A percentile compares a stretch with the other conserved stretches of the same genome.
Conservation (phyloP, 2,329 filamentous ascomycete species). For the Onygenales sp. region DNA sequence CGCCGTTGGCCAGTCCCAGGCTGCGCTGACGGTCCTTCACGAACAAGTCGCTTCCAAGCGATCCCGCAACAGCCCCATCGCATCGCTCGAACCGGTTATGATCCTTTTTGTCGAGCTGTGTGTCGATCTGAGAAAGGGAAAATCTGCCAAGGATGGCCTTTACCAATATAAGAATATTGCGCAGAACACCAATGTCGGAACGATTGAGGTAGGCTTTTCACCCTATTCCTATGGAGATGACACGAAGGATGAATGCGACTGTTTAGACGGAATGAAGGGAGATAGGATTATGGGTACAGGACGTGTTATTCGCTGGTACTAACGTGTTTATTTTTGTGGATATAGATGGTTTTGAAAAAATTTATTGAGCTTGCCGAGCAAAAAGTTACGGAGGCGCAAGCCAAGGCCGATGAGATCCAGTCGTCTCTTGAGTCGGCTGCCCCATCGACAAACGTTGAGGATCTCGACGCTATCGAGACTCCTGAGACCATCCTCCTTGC, state of each 20-base stretch:
- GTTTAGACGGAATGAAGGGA: background rate
- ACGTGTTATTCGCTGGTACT: background rate
- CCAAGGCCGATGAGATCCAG: conserved; percentile 92
- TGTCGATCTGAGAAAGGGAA: conserved; percentile 95
- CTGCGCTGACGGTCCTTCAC: conserved; percentile 88
- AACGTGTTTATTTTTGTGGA: conserved; percentile 1
- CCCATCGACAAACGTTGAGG: conserved; percentile 70
- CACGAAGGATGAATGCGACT: background rate
- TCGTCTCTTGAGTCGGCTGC: conserved; percentile 69
- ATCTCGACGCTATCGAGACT: conserved; percentile 93
- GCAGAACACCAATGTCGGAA: conserved; percentile 96
- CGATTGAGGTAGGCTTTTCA: conserved; percentile 65
- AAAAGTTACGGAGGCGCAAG: conserved; percentile 92
- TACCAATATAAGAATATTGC: conserved; percentile 99
- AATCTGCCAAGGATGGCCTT: conserved; percentile 94
- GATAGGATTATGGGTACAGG: background rate
- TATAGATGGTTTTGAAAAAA: conserved; percentile 79
- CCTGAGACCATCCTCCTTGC: conserved; percentile 96
- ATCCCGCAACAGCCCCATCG: conserved; percentile 93
- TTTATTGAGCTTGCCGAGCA: conserved; percentile 96
- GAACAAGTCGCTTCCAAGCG: conserved; percentile 99
- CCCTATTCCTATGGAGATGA: conserved; percentile 1
- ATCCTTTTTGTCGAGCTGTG: conserved; percentile 92
- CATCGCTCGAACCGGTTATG: conserved; percentile 96
- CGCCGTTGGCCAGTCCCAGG: conserved; percentile 85